Evolutionary conservation across 2,329 filamentous ascomycete species (phyloP), one percentile per base, ranked within the genome.

Genomic region (Clonostachys sp.): DNA sequence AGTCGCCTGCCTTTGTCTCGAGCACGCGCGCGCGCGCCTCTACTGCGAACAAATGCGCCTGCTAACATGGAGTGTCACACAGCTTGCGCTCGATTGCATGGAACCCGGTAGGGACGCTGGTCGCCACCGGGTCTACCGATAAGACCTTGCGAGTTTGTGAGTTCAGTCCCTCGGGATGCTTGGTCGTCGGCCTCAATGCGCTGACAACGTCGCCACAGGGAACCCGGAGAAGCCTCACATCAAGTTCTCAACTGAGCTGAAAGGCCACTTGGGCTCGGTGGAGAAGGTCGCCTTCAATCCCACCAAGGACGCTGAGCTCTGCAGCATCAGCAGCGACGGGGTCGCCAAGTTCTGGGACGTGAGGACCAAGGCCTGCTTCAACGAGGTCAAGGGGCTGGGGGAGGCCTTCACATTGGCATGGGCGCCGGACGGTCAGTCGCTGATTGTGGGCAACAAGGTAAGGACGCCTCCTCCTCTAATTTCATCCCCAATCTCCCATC

Each of bases 21-120:
- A 18, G 24, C 24, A 30, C 7, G 24, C 24, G 24, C 24, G 24
- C 24, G 24, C 24, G 24, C 24, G 5, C 24, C 24, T 30, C 18
- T 30, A 12, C 16, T 34, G 34, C 18, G n/a, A 16, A 39, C 35
- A 14, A 44, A 44, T 44, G 10, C 17, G 17, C 17, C 12, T 17
- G 24, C 24, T 45, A 14, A 36, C 13, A 30, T 35, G 30, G 24
- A 17, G 8, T n/a, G 7, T 10, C 34, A 48, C 24, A 46, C 53
- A 90, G 86, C 53, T 76, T 95, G 48, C 83, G 88, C 39, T 86
- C 87, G 2, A 84, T 97, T 54, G 85, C 88, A 38, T 97, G 92
- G 92, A 96, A 92, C 54, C 89, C 91, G 0, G 74, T 89, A 0
- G 91, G 92, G 34, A 87, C 82, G 9, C 74, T 94, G 50, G 83